These are phyloP conservation scores for Lipomyces orientalis DNA, from an alignment of 805 yeast genomes.

Conservation along the genomic window DNA sequence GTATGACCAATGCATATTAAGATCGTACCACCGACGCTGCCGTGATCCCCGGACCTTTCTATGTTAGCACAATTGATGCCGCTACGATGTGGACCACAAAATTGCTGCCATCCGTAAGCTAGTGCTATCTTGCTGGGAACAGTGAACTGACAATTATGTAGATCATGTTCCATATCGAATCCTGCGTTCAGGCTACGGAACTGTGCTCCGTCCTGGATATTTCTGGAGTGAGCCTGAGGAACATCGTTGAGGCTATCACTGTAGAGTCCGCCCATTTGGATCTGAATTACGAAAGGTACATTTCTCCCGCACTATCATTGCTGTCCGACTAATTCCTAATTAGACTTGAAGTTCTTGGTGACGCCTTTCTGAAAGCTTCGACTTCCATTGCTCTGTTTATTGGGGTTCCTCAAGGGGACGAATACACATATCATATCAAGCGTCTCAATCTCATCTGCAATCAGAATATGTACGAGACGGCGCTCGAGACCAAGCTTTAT, in stretches of 20 bases:
- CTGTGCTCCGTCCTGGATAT: not conserved
- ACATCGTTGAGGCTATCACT: constrained; percentile 13
- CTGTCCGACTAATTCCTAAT: not conserved
- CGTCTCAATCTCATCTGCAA: constrained; percentile 18
- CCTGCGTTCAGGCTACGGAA: constrained; percentile 3
- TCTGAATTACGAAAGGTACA: constrained; percentile 10
- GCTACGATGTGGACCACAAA: constrained; percentile 6
- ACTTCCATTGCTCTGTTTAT: constrained; percentile 15
- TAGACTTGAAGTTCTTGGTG: constrained; percentile 19
- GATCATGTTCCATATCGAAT: constrained; percentile 15
- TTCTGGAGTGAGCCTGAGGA: not conserved
- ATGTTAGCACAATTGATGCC: constrained; percentile 13
- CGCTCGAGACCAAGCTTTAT: constrained; percentile 1
- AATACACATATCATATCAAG: constrained; percentile 8
- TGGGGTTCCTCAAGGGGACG: constrained; percentile 7
- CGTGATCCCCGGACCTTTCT: constrained; percentile 13
- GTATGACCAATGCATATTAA: not conserved
- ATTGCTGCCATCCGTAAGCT: constrained; percentile 13
- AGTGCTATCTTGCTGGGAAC: not conserved
- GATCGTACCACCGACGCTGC: constrained; percentile 10
- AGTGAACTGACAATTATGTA: not conserved
- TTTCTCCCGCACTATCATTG: not conserved
- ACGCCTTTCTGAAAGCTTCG: constrained; percentile 14
- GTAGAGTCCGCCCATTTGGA: constrained; percentile 9
- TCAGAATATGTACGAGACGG: constrained; percentile 11